Percentiles rank a stretch among this genome's conserved stretches.
These are phyloP conservation scores for Dictyostelium purpureum DNA, from an alignment of 78 protist species.

Conservation along the genomic window DNA sequence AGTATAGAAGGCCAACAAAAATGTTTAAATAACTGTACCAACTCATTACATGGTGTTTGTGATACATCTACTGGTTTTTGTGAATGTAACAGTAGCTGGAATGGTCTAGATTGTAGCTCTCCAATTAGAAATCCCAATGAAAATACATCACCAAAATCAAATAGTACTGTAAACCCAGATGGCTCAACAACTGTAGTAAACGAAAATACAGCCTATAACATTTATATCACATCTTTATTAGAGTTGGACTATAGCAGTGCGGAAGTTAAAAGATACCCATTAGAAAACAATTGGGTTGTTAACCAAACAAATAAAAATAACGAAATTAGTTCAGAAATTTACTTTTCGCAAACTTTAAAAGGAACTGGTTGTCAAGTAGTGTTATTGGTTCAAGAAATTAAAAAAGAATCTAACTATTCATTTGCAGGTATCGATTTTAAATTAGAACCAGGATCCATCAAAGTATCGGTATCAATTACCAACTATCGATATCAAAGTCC, in stretches of 20 bases:
- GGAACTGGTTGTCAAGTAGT: too few species aligned
- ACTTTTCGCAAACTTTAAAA: too few species aligned
- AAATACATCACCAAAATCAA: background rate
- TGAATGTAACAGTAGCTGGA: background rate
- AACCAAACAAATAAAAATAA: too few species aligned
- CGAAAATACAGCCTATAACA: background rate
- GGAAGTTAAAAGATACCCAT: background rate
- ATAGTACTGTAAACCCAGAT: background rate
- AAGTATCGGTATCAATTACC: background rate
- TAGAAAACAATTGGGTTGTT: background rate
- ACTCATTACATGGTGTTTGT: background rate
- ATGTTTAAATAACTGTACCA: background rate
- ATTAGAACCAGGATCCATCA: background rate
- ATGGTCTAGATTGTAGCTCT: background rate
- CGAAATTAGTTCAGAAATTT: too few species aligned
- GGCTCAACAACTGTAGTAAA: slow-evolving; percentile 6
- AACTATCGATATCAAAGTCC: background rate
- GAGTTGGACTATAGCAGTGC: background rate
- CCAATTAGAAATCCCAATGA: background rate
- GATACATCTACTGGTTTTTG: background rate
- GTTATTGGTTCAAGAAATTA: too few species aligned
- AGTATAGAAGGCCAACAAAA: background rate
- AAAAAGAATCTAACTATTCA: too few species aligned
- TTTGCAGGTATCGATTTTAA: background rate
- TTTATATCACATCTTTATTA: background rate